These are phyloP conservation scores for Friedmanniomyces simplex DNA, from an alignment of 495 filamentous ascomycete species.

Conservation along the genomic window DNA sequence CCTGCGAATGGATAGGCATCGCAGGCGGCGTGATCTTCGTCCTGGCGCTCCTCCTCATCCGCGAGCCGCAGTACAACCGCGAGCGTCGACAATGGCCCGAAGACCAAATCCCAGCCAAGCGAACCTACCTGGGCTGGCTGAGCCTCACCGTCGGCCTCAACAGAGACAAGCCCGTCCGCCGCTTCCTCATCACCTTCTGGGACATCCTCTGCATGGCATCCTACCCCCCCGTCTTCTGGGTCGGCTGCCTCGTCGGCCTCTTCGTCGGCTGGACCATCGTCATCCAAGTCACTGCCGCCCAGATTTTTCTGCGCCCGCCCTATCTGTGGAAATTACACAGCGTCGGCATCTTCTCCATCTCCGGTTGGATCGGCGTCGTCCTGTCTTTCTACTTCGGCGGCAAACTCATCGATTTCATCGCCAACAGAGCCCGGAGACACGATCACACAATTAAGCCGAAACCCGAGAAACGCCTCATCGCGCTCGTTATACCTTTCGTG, in stretches of 20 bases:
- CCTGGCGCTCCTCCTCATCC: slow-evolving; percentile 11
- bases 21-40: slow-evolving; percentile 12
- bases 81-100: slow-evolving; percentile 6
- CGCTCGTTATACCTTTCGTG: slow-evolving; percentile 11
- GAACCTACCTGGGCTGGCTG: slow-evolving; percentile 4
- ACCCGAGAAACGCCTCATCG: slow-evolving; percentile 13
- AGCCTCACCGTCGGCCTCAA: slow-evolving; percentile 11
- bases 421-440: slow-evolving; percentile 2
- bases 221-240: slow-evolving; percentile 13
- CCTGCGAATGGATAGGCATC: slow-evolving; percentile 13
- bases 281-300: slow-evolving; percentile 12
- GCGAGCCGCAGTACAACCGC: slow-evolving; percentile 12
- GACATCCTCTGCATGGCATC: slow-evolving; percentile 11
- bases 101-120: slow-evolving; percentile 7
- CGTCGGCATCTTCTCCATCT: slow-evolving; percentile 14
- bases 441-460: slow-evolving; percentile 6
- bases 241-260: slow-evolving; percentile 7
- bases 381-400: slow-evolving; percentile 21
- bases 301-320: slow-evolving; percentile 12
- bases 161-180: slow-evolving; percentile 1
- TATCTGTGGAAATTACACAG: slow-evolving; percentile 2
- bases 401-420: slow-evolving; percentile 18
- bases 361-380: slow-evolving; percentile 10
- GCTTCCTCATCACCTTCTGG: slow-evolving; percentile 12
- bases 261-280: slow-evolving; percentile 20